A percentile compares a stretch with the other conserved stretches of the same genome.
Conservation (phyloP, 2,329 filamentous ascomycete genomes). For the Fusarium transvaalense region DNA sequence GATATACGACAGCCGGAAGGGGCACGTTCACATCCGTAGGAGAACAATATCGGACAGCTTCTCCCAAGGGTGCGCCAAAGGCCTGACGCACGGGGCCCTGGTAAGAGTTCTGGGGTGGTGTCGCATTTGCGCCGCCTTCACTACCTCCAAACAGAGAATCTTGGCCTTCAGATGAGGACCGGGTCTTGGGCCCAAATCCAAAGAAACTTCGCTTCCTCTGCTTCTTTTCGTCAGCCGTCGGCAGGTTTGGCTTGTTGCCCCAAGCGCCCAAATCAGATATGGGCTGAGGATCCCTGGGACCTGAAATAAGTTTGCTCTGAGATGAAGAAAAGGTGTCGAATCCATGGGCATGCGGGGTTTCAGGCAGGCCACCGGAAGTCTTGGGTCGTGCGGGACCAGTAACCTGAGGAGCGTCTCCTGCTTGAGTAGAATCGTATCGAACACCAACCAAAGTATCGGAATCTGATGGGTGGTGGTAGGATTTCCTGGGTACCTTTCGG, state of each 20-base stretch:
- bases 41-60: constrained; percentile 85
- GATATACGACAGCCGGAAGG: constrained; percentile 92
- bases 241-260: constrained; percentile 78
- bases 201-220: constrained; percentile 83
- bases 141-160: constrained; percentile 67
- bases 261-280: constrained; percentile 87
- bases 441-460: constrained; percentile 67
- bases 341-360: constrained; percentile 52
- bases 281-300: constrained; percentile 83
- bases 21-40: constrained; percentile 79
- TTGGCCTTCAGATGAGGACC: constrained; percentile 69
- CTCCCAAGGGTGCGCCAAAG: constrained; percentile 86
- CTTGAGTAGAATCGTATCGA: constrained; percentile 68
- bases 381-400: constrained; percentile 54
- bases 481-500: constrained; percentile 53
- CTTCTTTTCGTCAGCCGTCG: constrained; percentile 79
- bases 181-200: constrained; percentile 73
- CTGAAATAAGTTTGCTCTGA: constrained; percentile 75
- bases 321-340: constrained; percentile 54
- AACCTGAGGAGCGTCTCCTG: constrained; percentile 64
- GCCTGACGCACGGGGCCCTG: constrained; percentile 74
- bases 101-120: constrained; percentile 57
- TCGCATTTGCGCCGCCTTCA: constrained; percentile 60
- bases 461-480: constrained; percentile 54
- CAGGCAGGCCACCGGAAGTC: constrained; percentile 52